Base-by-base conservation (phyloP, 1,139 yeast species). In the Yamadazyma atmosphaerica region DNA sequence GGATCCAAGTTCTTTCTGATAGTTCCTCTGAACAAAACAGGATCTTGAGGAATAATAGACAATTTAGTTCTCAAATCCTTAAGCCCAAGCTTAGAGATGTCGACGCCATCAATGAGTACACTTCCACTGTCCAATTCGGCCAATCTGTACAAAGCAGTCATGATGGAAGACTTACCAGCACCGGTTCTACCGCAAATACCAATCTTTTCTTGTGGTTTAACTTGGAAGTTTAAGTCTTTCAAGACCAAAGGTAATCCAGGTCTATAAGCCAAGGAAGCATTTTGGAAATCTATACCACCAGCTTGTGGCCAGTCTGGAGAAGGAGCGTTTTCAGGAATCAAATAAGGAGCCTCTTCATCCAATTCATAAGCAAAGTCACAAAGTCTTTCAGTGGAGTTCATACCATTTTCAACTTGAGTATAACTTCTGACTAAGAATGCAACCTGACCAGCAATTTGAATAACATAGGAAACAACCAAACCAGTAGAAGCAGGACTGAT, bases 121-220 rank as follows among this genome's bases (percentile, higher is more conserved):
- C 61, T 63, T 32, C 98, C 98, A 5, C 82, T 68, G 44, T 86
- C 94, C 2, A 95, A 88, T 54, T 90, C 97, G 52, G 86, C 70
- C 58, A 92, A 83, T 55, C 98, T 77, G 69, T 90, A 90, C 51
- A 92, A 76, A 2, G 98, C 96, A 4, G 96, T 84, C 56, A 92
- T 89, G 44, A 92, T 88, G 1, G 98, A 89, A 1, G 97, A 88
- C 61, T 92, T 92, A 51, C 98, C 98, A 21, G 98, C 97, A 60
- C 98, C 98, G 1, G 98, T 92, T 62, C 98, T 83, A 35, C 98
- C 98, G 50, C 92, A 96, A 55, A 92, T 85, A 53, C 98, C 98
- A 50, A 92, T 79, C 60, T 92, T 92, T 55, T 82, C 79, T 47
- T 81, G 82, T 10, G 95, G 81, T 33, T 81, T 79, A 29, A 92